phyloP scores from a whole-genome alignment of 176 grass and related monocot species.

The Areca catechu region DNA sequence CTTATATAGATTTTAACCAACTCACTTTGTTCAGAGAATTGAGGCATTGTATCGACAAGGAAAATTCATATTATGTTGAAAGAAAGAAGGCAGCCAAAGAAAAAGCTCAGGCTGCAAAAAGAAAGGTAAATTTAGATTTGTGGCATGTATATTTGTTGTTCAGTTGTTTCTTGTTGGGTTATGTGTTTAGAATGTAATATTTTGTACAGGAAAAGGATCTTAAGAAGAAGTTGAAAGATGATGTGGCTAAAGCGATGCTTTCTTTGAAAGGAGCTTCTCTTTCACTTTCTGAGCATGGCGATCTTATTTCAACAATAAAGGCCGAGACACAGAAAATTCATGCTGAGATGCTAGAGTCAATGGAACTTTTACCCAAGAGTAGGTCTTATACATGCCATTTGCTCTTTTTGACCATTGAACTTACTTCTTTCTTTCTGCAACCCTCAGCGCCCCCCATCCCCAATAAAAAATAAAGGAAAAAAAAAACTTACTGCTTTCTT shows the following conservation, averaged over 20 bases:
- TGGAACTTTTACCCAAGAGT: slow-evolving; percentile 33
- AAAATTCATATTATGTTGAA: slow-evolving; percentile 48
- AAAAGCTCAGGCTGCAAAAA: slow-evolving; percentile 50
- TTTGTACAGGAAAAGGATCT: slow-evolving; percentile 60
- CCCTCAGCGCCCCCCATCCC: too few species aligned
- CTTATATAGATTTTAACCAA: slow-evolving; percentile 20
- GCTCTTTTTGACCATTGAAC: too few species aligned
- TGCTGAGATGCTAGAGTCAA: slow-evolving; percentile 39
- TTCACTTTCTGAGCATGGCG: slow-evolving; percentile 36
- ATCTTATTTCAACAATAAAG: slow-evolving; percentile 66
- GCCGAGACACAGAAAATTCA: slow-evolving; percentile 35
- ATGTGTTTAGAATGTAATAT: not conserved
- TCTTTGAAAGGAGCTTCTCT: slow-evolving; percentile 18
- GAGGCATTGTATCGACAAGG: slow-evolving; percentile 52
- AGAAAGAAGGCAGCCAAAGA: slow-evolving; percentile 32
- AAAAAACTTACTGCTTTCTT: too few species aligned
- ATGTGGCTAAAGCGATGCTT: slow-evolving; percentile 32
- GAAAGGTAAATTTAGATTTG: slow-evolving; percentile 32
- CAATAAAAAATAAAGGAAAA: too few species aligned
- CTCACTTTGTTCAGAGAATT: slow-evolving; percentile 44
- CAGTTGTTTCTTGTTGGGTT: not conserved
- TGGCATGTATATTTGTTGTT: not conserved
- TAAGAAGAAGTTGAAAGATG: slow-evolving; percentile 59
- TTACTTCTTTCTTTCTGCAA: too few species aligned
- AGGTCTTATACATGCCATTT: not conserved